phyloP scores from a whole-genome alignment of 306 rosid genomes.

The Cajanus cajan region DNA sequence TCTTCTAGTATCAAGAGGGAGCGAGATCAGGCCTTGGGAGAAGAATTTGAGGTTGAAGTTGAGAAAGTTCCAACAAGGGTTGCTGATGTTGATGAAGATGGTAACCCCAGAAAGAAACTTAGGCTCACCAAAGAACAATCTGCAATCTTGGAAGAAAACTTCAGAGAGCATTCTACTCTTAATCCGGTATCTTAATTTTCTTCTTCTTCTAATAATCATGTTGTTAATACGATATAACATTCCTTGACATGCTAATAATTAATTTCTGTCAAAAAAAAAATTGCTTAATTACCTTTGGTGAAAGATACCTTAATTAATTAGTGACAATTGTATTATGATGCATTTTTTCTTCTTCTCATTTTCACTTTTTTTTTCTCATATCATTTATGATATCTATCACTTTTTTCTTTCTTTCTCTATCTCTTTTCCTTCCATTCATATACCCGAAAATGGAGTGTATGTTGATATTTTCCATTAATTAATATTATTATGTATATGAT shows the following conservation, averaged over 20 bases:
- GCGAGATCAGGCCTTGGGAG: slow-evolving; percentile 36
- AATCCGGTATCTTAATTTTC: slow-evolving; percentile 75
- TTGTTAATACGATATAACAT: no score
- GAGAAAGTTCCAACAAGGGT: slow-evolving; percentile 38
- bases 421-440: background rate
- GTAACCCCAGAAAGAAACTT: slow-evolving; percentile 80
- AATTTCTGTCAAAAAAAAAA: no score
- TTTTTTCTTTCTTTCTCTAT: background rate
- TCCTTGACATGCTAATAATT: no score
- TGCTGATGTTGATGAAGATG: slow-evolving; percentile 48
- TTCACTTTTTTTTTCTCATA: background rate
- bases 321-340: no score
- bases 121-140: slow-evolving; percentile 83
- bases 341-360: no score
- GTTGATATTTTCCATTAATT: background rate
- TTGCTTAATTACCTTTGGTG: no score
- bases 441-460: background rate
- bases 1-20: slow-evolving; percentile 69
- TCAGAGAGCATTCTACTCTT: slow-evolving; percentile 57
- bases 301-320: no score
- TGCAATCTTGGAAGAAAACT: slow-evolving; percentile 61
- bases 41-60: slow-evolving; percentile 41
- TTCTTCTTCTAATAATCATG: no score
- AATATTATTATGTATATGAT: background rate
- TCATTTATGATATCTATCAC: background rate